Evolutionary conservation across 1,284 basidiomycete genomes (phyloP).

Genomic region (Rhodotorula sp.): DNA sequence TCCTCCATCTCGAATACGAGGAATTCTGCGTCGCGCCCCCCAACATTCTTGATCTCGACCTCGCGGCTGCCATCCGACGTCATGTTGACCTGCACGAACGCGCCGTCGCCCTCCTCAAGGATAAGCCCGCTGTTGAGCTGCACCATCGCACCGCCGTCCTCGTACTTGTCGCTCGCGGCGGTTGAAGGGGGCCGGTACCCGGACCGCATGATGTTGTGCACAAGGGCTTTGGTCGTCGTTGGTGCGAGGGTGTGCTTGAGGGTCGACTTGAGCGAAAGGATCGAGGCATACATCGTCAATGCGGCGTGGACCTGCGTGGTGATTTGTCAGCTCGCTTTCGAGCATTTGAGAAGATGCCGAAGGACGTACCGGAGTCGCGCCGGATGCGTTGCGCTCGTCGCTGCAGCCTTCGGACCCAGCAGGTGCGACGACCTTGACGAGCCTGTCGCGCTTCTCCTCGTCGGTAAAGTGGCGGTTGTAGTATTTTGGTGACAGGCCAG

Average conservation of each 20-base stretch:
- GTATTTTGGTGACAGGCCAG: slow-evolving; percentile 65
- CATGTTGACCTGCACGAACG: slow-evolving; percentile 57
- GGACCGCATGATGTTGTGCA: slow-evolving; percentile 62
- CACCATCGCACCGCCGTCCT: slow-evolving; percentile 47
- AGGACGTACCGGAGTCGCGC: slow-evolving; percentile 60
- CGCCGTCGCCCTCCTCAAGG: slow-evolving; percentile 64
- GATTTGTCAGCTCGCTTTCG: background rate
- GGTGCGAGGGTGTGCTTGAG: slow-evolving; percentile 46
- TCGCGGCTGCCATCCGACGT: slow-evolving; percentile 46
- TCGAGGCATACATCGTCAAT: slow-evolving; percentile 58
- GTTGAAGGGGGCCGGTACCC: slow-evolving; percentile 65
- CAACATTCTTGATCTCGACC: slow-evolving; percentile 57
- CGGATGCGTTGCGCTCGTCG: slow-evolving; percentile 54
- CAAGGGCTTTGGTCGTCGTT: slow-evolving; percentile 54
- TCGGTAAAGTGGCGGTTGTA: slow-evolving; percentile 80
- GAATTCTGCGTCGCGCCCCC: slow-evolving; percentile 62
- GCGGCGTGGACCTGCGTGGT: slow-evolving; percentile 47
- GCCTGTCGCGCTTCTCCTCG: slow-evolving; percentile 61
- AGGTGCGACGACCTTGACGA: slow-evolving; percentile 39
- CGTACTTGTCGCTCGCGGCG: slow-evolving; percentile 53
- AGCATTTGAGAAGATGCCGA: background rate
- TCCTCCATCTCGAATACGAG: slow-evolving; percentile 62
- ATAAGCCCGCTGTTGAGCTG: slow-evolving; percentile 29
- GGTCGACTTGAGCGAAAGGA: slow-evolving; percentile 46
- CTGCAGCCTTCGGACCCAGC: slow-evolving; percentile 18